Evolutionary conservation across 192 early-diverging fungal species (phyloP), one percentile per base, ranked within the genome.

Genomic region (Globomyces pollinis-pini): DNA sequence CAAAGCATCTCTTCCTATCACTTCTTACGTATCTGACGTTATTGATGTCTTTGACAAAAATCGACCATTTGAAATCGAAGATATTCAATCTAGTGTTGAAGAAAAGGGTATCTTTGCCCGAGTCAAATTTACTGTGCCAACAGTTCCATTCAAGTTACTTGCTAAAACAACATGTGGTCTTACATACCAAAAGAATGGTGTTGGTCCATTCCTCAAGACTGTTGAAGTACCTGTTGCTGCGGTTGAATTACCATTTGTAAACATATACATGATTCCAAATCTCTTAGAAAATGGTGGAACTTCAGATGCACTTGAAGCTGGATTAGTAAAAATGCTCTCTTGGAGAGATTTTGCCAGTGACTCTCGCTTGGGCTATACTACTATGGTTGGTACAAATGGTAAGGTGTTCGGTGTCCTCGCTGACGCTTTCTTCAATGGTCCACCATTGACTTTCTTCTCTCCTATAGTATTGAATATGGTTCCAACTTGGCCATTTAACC

Each of bases 381-480:
- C 55, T 2, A 15, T 57, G 1, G 24, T 5, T 57, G 31, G 31
- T 29, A 11, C 55, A 15, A 33, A 57, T 29, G 55, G 55, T 20
- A 28, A 29, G n/a, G 42, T 29, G 2, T 57, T 57, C 39, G 42
- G 18, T 23, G 32, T 12, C 2, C 55, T 57, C 39, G 28, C 38
- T 11, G 16, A 31, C 5, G 55, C 28, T 33, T 39, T n/a, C n/a
- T 57, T 57, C 24, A 15, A 33, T 33, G 55, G 36, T 32, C 38
- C 38, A 12, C 21, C 34, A 3, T n/a, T 57, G 9, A 29, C 26
- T 29, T 30, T 57, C 0, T 57, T 28, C 29, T 39, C 34, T 39
- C 55, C 55, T 21, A 15, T 57, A n/a, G 38, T 33, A 5, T 29
- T 57, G 28, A 57, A 33, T n/a, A 24, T 57, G 23, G 28, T 44